These are phyloP conservation scores for Scortechinia acanthostroma DNA, from an alignment of 2,329 filamentous ascomycete species.

Conservation along the genomic window DNA sequence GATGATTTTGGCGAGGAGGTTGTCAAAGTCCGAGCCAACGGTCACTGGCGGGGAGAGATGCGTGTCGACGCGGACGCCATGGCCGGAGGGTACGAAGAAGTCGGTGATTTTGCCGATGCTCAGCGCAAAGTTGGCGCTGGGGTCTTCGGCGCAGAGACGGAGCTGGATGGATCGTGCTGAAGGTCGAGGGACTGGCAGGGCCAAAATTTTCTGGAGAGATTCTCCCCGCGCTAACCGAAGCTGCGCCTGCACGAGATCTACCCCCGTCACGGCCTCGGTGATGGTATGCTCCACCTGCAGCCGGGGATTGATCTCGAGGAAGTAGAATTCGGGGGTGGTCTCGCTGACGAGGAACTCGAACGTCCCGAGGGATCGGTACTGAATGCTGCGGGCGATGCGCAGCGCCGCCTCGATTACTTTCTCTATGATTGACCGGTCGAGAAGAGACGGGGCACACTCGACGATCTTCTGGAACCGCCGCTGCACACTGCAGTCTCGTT, in stretches of 20 bases:
- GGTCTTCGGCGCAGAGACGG: conserved; percentile 47
- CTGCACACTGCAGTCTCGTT: conserved; percentile 54
- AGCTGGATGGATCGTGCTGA: conserved; percentile 41
- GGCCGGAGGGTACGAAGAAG: conserved; percentile 44
- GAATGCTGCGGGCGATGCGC: conserved; percentile 37
- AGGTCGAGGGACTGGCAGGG: conserved; percentile 17
- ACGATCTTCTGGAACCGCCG: conserved; percentile 54
- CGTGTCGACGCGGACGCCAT: conserved; percentile 49
- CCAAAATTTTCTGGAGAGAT: conserved; percentile 24
- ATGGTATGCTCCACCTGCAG: conserved; percentile 57
- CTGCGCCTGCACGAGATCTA: conserved; percentile 46
- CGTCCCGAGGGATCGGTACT: conserved; percentile 51
- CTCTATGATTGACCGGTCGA: conserved; percentile 35
- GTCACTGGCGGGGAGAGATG: conserved; percentile 33
- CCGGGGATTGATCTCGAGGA: conserved; percentile 52
- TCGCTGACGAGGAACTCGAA: conserved; percentile 57
- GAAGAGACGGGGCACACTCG: conserved; percentile 45
- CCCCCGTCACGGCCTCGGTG: conserved; percentile 42
- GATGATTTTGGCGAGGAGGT: conserved; percentile 50
- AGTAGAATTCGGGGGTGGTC: conserved; percentile 38
- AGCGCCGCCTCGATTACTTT: conserved; percentile 43
- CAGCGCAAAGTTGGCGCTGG: conserved; percentile 40
- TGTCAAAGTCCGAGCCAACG: conserved; percentile 48
- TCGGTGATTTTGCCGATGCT: conserved; percentile 50
- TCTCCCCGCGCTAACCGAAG: conserved; percentile 42